Evolutionary conservation across 2,329 filamentous ascomycete genomes (phyloP), one percentile per base, ranked within the genome.

Genomic region (Fusarium denticulatum): DNA sequence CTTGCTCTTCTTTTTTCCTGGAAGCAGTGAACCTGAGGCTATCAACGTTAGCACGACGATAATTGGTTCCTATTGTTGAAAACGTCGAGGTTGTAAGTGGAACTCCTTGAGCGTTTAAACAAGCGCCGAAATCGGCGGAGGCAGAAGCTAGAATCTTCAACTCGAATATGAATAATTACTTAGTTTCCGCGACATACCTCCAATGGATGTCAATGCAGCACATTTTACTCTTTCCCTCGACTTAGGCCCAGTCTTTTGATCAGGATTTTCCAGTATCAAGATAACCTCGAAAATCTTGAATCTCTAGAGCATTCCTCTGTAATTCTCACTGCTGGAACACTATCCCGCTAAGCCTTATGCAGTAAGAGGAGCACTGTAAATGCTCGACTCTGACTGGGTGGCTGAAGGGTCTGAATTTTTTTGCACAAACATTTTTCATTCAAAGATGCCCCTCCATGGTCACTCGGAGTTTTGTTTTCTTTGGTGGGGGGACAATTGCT

Each of bases 291-390:
- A 50, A 40, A 56, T 39, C 57, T 36, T 46, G 47, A 59, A 32
- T 39, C 37, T 36, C 22, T 43, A 40, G 40, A 56, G 40, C 64
- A 69, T 30, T 57, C 36, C 42, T 32, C 62, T 32, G 26, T 47
- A 40, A 28, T 53, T 64, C 30, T 69, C 45, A 42, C 32, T 56
- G 24, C 32, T 40, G 16, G 22, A 64, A 22, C 26, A 37, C 24
- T 32, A 43, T 24, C 5, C 32, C 66, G 69, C 80, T 81, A 82
- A 70, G 34, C 80, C 71, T 5, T 24, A 78, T 58, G 11, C 15
- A 66, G 81, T 75, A 81, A 75, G 81, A 81, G 80, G 81, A 80
- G 80, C 72, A 79, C n/a, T 40, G 37, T 20, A 61, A 37, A 50
- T 64, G 52, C 59, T 52, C 61, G 40, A 47, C 49, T 71, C 65